These are phyloP conservation scores for Epithemia pelagica DNA, from an alignment of 108 stramenopile species.

Conservation along the genomic window DNA sequence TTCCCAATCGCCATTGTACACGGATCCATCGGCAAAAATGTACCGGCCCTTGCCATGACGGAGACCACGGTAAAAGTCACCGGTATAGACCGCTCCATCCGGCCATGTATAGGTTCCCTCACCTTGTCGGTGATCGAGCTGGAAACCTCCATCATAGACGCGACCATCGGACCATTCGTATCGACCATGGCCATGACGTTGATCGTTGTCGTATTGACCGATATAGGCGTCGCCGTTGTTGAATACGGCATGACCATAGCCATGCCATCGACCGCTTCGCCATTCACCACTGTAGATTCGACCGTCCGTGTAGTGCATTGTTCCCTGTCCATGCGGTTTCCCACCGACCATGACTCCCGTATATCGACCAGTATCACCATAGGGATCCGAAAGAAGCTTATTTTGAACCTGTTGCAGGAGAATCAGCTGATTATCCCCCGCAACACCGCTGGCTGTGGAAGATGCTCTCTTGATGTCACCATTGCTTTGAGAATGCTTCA, in stretches of 20 bases:
- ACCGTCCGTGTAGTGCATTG: conserved; percentile 49
- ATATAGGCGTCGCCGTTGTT: conserved; percentile 18
- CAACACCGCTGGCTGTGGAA: neutral
- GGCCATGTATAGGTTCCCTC: conserved; percentile 22
- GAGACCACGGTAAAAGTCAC: conserved; percentile 25
- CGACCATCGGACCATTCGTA: conserved; percentile 25
- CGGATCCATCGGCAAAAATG: conserved; percentile 15
- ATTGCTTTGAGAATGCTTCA: neutral
- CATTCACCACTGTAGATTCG: conserved; percentile 38
- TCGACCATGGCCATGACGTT: conserved; percentile 22
- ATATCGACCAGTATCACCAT: conserved; percentile 47
- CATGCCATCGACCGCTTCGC: conserved; percentile 34
- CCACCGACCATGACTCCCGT: conserved; percentile 46
- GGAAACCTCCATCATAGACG: conserved; percentile 23
- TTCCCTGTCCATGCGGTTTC: conserved; percentile 49
- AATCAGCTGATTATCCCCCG: neutral
- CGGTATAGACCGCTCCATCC: conserved; percentile 27
- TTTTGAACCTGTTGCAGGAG: conserved; percentile 1
- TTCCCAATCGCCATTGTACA: conserved; percentile 19
- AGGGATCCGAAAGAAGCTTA: conserved; percentile 28
- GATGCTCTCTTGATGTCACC: neutral
- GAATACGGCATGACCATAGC: conserved; percentile 15
- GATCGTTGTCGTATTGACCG: conserved; percentile 18
- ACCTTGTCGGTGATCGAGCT: conserved; percentile 17
- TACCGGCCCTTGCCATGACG: conserved; percentile 37